Percentiles rank a stretch among this genome's conserved stretches.
Evolutionary conservation across 148 eudicot genomes (phyloP).

Genomic region (Cornus suecica): DNA sequence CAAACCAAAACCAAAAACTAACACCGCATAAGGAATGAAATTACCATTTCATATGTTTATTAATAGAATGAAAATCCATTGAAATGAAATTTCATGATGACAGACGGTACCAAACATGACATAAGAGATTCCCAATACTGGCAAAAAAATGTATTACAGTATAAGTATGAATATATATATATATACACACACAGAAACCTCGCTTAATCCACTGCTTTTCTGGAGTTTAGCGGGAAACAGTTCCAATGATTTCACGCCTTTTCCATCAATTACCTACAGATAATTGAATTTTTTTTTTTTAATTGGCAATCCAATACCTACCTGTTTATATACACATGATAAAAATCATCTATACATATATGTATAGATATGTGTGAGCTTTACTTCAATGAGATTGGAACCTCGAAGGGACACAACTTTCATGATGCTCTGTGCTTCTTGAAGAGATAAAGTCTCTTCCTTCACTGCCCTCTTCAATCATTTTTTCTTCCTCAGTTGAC

Average conservation of each 20-base stretch:
- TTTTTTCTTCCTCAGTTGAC: conserved; percentile 96
- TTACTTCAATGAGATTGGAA: conserved; percentile 83
- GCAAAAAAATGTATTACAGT: too few relatives aligned
- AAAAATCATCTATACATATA: not conserved
- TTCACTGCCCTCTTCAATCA: conserved; percentile 74
- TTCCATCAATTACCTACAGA: conserved; percentile 62
- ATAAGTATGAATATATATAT: too few relatives aligned
- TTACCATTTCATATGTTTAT: too few relatives aligned
- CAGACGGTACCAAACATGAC: too few relatives aligned
- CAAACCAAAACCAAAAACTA: too few relatives aligned
- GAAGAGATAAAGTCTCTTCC: conserved; percentile 43
- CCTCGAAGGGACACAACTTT: conserved; percentile 80
- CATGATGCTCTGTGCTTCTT: conserved; percentile 72
- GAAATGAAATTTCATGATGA: too few relatives aligned
- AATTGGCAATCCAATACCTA: not conserved
- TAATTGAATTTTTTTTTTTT: not conserved
- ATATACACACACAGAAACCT: too few relatives aligned
- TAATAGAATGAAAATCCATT: too few relatives aligned
- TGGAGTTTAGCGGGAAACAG: conserved; percentile 89
- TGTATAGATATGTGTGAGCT: not conserved
- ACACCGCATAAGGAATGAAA: too few relatives aligned
- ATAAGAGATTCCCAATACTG: too few relatives aligned
- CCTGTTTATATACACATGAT: too few relatives aligned
- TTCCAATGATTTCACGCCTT: conserved; percentile 65
- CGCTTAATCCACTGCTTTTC: conserved; percentile 94